Evolutionary conservation across 179 eudicot genomes (phyloP), one percentile per base, ranked within the genome.

Genomic region (Silene vulgaris): DNA sequence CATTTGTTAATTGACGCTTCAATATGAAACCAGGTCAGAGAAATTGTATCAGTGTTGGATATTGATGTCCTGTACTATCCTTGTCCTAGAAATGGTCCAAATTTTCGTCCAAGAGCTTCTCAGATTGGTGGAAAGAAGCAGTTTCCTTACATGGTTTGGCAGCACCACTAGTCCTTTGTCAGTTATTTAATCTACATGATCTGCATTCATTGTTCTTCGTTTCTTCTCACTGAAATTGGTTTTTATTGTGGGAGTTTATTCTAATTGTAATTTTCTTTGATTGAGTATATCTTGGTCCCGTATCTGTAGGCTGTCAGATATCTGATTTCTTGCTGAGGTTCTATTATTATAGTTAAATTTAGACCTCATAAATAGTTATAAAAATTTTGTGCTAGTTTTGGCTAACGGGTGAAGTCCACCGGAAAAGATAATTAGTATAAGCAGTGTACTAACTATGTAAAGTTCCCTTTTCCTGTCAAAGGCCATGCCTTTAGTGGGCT

Each of bases 81-180:
- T 14, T 94, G 98, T 81, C 98, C 98, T 63, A 81, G 80, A 80
- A 89, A 88, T 79, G 96, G 97, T 75, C 98, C 97, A 74, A 94
- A 83, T 80, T 94, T 89, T 77, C 97, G 96, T 73, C 90, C 94
- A 67, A 89, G 87, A 77, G 97, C 81, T 82, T 72, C 17, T 76
- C 86, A 90, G 82, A 87, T 94, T 89, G 98, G 98, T 77, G 98
- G 98, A 77, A 94, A 92, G 77, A 83, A 90, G 87, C 90, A 77
- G 84, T 94, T 92, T 71, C 97, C 97, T 69, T 94, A 94, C 89
- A 94, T 94, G 98, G 98, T 94, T 77, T 65, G 86, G 35, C 75
- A 43, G 17, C n/a, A 28, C 74, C 56, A 60, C 78, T 72, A 56
- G 5, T 52, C 28, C 32, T 57, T 68, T 72, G 21, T 54, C 26